Base-by-base conservation (phyloP, 2,329 filamentous ascomycete genomes). In the Ophiocordyceps camponoti-rufipedis region DNA sequence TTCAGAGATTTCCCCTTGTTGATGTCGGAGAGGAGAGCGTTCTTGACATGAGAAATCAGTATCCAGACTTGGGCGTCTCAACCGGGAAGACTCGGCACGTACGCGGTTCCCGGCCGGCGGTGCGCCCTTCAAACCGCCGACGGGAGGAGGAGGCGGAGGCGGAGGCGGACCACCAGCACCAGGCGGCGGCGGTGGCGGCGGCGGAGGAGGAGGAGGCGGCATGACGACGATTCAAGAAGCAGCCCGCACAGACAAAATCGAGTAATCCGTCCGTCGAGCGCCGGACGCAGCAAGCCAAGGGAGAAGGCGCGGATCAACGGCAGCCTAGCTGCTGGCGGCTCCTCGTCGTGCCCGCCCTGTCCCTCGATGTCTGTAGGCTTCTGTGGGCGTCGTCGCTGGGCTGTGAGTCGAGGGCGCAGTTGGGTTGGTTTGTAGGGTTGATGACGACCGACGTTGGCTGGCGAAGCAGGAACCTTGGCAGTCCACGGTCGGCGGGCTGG, bases 21-120 rank as follows among this genome's bases (percentile, higher is more conserved):
- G 54, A 98, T 98, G 62, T 96, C 89, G 56, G 78, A 74, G 41
- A 96, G 75, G 33, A 98, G 72, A 46, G 89, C 88, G 54, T 82
- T 82, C 89, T 96, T 31, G 29, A 55, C 4, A 16, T 3, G 41
- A 23, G n/a, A 48, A 18, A 23, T 45, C 51, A 55, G 46, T 49
- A 45, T 29, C 45, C 29, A 35, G 2, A 18, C 29, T 42, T n/a
- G 8, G 8, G 29, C 7, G 5, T 0, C 10, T 16, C 7, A 14
- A 4, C 13, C 13, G 29, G 18, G 28, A 31, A 5, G 29, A 5
- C n/a, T 5, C n/a, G 19, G 3, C 18, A 13, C 78, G 56, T 72
- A 87, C 83, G 64, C 83, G 71, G 53, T 74, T 74, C 35, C 35
- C 35, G 35, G 35, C 35, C 35, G 35, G 35, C n/a, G 35, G 35